A percentile compares a stretch with the other conserved stretches of the same genome.
phyloP scores from a whole-genome alignment of 2,329 filamentous ascomycete species.

The Aspergillus pseudoglaucus region DNA sequence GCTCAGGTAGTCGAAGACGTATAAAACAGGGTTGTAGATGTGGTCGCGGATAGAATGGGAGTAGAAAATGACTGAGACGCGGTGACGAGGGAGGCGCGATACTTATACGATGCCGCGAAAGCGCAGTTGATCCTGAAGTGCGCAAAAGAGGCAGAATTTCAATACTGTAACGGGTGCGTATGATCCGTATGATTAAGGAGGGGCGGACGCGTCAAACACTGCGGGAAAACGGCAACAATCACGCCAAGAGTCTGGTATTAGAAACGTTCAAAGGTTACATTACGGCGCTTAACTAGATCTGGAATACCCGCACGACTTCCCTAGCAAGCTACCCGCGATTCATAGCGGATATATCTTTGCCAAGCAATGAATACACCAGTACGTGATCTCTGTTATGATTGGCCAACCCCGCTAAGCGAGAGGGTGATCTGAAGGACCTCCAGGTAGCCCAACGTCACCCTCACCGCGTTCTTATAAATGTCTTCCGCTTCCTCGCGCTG shows the following conservation, averaged over 20 bases:
- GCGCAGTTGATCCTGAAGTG: conserved; percentile 39
- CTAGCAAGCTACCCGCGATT: conserved; percentile 4
- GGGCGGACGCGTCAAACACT: conserved; percentile 16
- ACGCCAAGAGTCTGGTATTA: conserved; percentile 17
- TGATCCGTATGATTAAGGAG: conserved; percentile 42
- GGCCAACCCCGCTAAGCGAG: conserved; percentile 36
- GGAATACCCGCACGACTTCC: conserved; percentile 10
- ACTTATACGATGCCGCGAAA: conserved; percentile 41
- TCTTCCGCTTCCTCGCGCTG: conserved; percentile 28
- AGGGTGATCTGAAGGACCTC: conserved; percentile 42
- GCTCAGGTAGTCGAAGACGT: conserved; percentile 30
- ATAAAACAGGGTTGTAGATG: conserved; percentile 6
- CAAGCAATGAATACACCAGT: conserved; percentile 10
- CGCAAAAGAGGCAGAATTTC: conserved; percentile 41
- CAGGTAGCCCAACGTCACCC: conserved; percentile 38
- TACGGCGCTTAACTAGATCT: conserved; percentile 24
- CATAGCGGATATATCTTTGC: conserved; percentile 8
- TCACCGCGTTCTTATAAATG: conserved; percentile 40
- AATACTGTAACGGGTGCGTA: conserved; percentile 36
- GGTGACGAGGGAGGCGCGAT: conserved; percentile 36
- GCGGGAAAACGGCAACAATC: conserved; percentile 5
- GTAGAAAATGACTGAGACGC: conserved; percentile 30
- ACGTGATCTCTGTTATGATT: conserved; percentile 35
- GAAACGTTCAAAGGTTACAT: conserved; percentile 11
- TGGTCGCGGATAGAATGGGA: conserved; percentile 26